Conservation (phyloP, 2,329 filamentous ascomycete genomes). For the Penicillium sp. region DNA sequence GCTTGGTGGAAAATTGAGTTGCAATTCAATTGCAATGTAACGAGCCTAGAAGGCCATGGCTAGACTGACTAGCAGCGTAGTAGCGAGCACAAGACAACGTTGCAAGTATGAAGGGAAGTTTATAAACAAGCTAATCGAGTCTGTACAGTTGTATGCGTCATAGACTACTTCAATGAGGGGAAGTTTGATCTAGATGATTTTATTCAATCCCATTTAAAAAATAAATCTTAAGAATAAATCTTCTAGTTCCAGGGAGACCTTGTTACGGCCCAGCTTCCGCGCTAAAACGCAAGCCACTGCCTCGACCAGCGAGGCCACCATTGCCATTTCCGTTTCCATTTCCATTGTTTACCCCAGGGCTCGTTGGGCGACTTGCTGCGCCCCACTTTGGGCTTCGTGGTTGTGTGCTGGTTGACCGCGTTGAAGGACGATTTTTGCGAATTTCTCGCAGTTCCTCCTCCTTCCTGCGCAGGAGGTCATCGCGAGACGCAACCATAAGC, state of each 20-base stretch:
- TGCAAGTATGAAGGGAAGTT: background rate
- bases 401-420: conserved; percentile 44
- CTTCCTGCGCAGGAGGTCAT: conserved; percentile 42
- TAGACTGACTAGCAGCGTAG: background rate
- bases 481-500: conserved; percentile 34
- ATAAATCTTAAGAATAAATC: background rate
- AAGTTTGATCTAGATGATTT: background rate
- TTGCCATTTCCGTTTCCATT: conserved; percentile 28
- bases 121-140: background rate
- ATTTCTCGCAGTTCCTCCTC: conserved; percentile 48
- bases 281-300: conserved; percentile 41
- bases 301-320: conserved; percentile 28
- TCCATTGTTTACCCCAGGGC: conserved; percentile 38
- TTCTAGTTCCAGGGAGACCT: background rate
- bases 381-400: conserved; percentile 44
- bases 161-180: background rate
- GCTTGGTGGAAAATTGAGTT: background rate
- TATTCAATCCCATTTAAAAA: background rate
- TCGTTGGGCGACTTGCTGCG: conserved; percentile 39
- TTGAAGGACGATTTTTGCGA: conserved; percentile 45
- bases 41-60: background rate
- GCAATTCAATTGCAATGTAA: background rate
- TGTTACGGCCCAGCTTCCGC: conserved; percentile 14
- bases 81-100: background rate
- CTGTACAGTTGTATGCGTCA: background rate